Conservation (phyloP, 192 early-diverging fungal genomes). For the Entomortierella parvispora region DNA sequence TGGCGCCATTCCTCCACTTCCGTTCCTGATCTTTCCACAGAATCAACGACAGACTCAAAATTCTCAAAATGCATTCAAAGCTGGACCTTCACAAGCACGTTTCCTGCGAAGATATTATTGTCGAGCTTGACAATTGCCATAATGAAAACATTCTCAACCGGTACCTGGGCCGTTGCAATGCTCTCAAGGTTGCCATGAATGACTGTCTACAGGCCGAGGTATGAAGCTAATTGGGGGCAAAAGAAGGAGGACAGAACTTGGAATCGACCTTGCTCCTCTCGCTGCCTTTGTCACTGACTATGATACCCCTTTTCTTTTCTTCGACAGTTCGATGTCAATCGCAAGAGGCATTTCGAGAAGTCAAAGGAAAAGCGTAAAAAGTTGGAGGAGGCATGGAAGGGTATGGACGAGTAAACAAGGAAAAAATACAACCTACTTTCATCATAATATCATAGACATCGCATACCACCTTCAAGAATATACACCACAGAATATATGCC, state of each 20-base stretch:
- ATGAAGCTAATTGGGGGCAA: constrained; percentile 4
- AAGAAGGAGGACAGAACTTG: too few species aligned
- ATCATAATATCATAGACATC: not conserved
- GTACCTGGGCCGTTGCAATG: constrained; percentile 63
- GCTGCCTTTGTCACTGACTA: not conserved
- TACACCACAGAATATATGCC: too few species aligned
- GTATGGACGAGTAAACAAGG: constrained; percentile 54
- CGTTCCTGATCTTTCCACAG: too few species aligned
- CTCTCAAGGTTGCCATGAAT: constrained; percentile 60
- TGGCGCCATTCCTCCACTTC: too few species aligned
- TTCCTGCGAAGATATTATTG: constrained; percentile 61
- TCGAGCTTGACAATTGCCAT: constrained; percentile 65
- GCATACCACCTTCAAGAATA: too few species aligned
- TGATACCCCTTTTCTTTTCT: not conserved
- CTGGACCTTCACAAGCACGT: constrained; percentile 51
- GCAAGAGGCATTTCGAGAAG: constrained; percentile 56
- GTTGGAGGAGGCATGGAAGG: constrained; percentile 62
- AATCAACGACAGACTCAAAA: too few species aligned
- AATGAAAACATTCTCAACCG: constrained; percentile 56
- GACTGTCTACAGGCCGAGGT: constrained; percentile 65
- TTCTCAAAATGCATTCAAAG: constrained; percentile 51
- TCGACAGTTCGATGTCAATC: constrained; percentile 57
- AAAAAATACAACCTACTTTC: not conserved
- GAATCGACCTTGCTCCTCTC: too few species aligned
- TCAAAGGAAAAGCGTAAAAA: constrained; percentile 56